Conservation (phyloP, 2,329 filamentous ascomycete genomes). For the Celoporthe dispersa region DNA sequence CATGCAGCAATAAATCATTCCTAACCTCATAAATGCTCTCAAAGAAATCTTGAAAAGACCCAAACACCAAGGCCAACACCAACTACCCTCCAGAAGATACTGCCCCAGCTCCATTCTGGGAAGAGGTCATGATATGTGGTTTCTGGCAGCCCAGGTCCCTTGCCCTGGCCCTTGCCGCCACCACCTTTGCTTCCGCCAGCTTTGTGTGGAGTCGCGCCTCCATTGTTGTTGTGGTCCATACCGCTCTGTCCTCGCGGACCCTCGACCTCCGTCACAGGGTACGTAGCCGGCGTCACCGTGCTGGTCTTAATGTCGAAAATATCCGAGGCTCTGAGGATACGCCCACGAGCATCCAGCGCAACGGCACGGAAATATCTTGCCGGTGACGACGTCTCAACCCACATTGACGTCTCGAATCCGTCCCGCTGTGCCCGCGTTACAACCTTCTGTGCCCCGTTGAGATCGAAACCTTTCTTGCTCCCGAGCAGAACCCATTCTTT, state of each 20-base stretch:
- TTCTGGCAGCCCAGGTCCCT: not conserved
- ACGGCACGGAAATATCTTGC: constrained; percentile 14
- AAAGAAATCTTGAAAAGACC: constrained; percentile 17
- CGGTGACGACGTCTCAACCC: not conserved
- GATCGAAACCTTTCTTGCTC: constrained; percentile 19
- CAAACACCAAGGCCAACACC: constrained; percentile 8
- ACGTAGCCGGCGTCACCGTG: not conserved
- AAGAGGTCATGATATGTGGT: constrained; percentile 13
- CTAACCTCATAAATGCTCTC: not conserved
- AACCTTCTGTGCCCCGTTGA: constrained; percentile 26
- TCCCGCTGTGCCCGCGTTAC: constrained; percentile 19
- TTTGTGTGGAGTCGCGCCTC: not conserved
- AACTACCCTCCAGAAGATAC: constrained; percentile 7
- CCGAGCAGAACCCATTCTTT: constrained; percentile 27
- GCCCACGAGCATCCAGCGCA: not conserved
- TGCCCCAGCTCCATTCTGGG: constrained; percentile 12
- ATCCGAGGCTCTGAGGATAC: constrained; percentile 3
- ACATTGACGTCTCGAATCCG: constrained; percentile 18
- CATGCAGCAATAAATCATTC: not conserved
- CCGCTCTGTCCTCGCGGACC: not conserved
- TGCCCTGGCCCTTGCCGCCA: not conserved
- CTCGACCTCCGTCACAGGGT: not conserved
- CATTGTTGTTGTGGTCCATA: not conserved
- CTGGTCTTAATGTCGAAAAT: constrained; percentile 1
- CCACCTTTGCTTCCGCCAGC: not conserved